Conservation (phyloP, 2,329 filamentous ascomycete species). For the Fusarium anthophilum region DNA sequence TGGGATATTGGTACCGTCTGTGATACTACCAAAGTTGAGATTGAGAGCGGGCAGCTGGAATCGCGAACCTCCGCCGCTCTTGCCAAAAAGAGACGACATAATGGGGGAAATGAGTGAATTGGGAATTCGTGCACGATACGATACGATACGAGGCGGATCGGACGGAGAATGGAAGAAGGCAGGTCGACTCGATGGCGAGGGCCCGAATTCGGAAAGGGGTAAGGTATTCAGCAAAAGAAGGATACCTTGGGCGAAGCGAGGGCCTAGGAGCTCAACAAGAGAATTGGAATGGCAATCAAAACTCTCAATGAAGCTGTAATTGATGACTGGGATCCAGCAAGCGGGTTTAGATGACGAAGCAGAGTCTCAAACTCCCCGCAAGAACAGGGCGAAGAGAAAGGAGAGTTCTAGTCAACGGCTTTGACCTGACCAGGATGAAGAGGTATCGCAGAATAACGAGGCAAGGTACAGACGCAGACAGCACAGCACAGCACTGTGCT, state of each 20-base stretch:
- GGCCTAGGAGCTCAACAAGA: slow-evolving; percentile 12
- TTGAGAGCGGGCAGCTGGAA: slow-evolving; percentile 69
- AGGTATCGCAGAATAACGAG: slow-evolving; percentile 12
- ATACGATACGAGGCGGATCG: slow-evolving; percentile 20
- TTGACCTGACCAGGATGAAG: slow-evolving; percentile 24
- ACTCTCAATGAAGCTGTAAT: slow-evolving; percentile 12
- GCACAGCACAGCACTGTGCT: background rate
- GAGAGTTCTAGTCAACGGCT: slow-evolving; percentile 39
- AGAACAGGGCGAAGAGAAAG: slow-evolving; percentile 40
- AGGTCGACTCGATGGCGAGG: slow-evolving; percentile 20
- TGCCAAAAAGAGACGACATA: slow-evolving; percentile 48
- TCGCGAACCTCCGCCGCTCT: slow-evolving; percentile 45
- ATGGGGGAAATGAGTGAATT: slow-evolving; percentile 2
- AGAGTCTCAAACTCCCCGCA: slow-evolving; percentile 42
- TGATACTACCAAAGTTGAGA: slow-evolving; percentile 67
- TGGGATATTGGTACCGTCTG: slow-evolving; percentile 69
- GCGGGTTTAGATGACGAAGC: slow-evolving; percentile 40
- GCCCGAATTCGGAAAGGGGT: slow-evolving; percentile 22
- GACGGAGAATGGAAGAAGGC: slow-evolving; percentile 6
- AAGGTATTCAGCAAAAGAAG: slow-evolving; percentile 6
- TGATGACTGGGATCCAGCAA: slow-evolving; percentile 26
- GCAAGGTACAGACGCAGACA: background rate
- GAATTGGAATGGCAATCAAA: slow-evolving; percentile 1
- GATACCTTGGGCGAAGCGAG: background rate
- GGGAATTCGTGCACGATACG: slow-evolving; percentile 21